phyloP scores from a whole-genome alignment of 129 eudicot species.

The Pittosporum tobira region DNA sequence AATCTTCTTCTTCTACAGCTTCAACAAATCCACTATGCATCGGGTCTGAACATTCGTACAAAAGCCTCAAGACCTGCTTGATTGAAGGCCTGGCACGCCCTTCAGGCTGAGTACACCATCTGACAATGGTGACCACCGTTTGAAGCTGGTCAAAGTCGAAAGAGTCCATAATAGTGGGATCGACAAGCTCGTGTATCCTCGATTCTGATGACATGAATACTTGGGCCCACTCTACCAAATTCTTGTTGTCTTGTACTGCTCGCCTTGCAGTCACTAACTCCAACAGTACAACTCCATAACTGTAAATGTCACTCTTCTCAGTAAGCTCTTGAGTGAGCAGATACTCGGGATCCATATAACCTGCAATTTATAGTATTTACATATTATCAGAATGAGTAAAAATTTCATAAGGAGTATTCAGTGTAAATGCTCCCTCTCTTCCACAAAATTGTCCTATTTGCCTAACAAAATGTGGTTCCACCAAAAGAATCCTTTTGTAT shows the following conservation, averaged over 20 bases:
- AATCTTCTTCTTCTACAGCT: constrained; percentile 68
- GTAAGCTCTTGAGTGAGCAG: constrained; percentile 73
- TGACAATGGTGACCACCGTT: constrained; percentile 41
- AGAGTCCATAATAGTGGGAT: constrained; percentile 55
- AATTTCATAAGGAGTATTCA: background rate
- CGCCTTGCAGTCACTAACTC: constrained; percentile 67
- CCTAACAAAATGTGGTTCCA: too few relatives aligned
- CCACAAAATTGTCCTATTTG: too few relatives aligned
- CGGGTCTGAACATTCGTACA: constrained; percentile 79
- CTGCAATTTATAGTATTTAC: constrained; percentile 26
- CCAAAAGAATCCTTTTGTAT: too few relatives aligned
- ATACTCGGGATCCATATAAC: constrained; percentile 96
- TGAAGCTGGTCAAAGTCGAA: constrained; percentile 76
- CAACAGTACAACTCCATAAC: constrained; percentile 77
- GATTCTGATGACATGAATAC: constrained; percentile 43
- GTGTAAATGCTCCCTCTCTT: too few relatives aligned
- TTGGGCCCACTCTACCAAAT: constrained; percentile 74
- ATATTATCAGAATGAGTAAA: background rate
- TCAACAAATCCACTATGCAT: constrained; percentile 72
- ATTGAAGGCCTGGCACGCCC: constrained; percentile 75
- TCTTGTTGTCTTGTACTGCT: constrained; percentile 73
- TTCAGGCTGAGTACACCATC: constrained; percentile 85
- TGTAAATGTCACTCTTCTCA: constrained; percentile 89
- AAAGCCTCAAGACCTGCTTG: constrained; percentile 78
- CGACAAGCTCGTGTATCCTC: constrained; percentile 55